Evolutionary conservation across 441 rosid genomes (phyloP).

Genomic region (Flueggea neowawraea): DNA sequence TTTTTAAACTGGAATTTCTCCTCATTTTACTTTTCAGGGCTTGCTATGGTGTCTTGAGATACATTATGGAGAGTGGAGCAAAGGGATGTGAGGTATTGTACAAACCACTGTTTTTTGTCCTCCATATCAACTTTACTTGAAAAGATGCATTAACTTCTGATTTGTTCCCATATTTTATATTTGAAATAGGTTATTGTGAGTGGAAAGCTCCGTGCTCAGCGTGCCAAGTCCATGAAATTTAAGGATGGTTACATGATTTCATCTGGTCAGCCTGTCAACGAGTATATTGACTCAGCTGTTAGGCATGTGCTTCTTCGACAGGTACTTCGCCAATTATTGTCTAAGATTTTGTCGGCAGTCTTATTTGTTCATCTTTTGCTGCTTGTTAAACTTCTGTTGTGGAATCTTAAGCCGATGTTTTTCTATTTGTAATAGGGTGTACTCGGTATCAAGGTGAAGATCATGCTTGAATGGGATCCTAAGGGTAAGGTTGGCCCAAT

Average conservation of each 20-base stretch:
- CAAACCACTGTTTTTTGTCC: neutral
- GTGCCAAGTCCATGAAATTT: constrained; percentile 77
- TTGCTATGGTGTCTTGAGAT: constrained; percentile 66
- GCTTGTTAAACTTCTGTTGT: neutral
- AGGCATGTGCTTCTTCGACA: constrained; percentile 67
- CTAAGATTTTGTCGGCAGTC: no score
- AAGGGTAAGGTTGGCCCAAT: constrained; percentile 75
- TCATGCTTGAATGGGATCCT: constrained; percentile 84
- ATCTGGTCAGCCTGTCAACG: constrained; percentile 78
- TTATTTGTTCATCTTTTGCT: neutral
- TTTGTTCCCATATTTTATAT: neutral
- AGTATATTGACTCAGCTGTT: constrained; percentile 70
- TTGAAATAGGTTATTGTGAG: constrained; percentile 54
- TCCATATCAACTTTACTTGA: neutral
- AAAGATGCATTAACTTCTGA: no score
- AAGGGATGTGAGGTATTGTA: constrained; percentile 71
- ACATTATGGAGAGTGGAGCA: constrained; percentile 76
- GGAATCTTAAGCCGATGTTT: no score
- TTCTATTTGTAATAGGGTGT: constrained; percentile 42
- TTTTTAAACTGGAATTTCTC: no score
- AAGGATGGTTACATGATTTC: constrained; percentile 89
- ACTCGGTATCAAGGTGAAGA: constrained; percentile 77
- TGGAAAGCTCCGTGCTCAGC: constrained; percentile 57
- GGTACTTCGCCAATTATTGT: constrained; percentile 22
- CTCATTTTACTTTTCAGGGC: constrained; percentile 25